Percentiles rank a stretch among this genome's conserved stretches.
Evolutionary conservation across 768 basidiomycete species (phyloP).

Genomic region (Suillus sp.): DNA sequence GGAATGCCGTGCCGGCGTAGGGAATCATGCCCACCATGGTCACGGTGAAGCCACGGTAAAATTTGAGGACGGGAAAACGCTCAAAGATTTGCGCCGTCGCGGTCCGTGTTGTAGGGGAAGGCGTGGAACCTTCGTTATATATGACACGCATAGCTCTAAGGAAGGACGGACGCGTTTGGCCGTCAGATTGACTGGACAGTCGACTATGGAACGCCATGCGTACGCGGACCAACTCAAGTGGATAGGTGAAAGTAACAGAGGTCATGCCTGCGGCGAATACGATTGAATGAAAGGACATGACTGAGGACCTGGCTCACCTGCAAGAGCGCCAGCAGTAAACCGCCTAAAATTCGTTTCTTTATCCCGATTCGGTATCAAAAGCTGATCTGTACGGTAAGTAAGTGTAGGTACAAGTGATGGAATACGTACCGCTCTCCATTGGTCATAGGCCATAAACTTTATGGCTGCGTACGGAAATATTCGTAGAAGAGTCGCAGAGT

Average conservation of each 20-base stretch:
- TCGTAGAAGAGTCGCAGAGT: conserved; percentile 90
- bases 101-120: conserved; percentile 21
- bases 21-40: conserved; percentile 92
- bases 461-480: conserved; percentile 97
- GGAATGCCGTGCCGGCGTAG: conserved; percentile 93
- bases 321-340: conserved; percentile 84
- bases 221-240: conserved; percentile 92
- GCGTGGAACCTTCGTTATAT: conserved; percentile 59
- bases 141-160: conserved; percentile 60
- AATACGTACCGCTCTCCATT: conserved; percentile 67
- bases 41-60: conserved; percentile 97
- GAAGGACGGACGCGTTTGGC: conserved; percentile 50
- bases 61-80: conserved; percentile 77
- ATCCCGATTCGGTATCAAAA: conserved; percentile 82
- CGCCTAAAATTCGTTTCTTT: conserved; percentile 77
- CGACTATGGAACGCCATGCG: conserved; percentile 77
- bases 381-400: conserved; percentile 40
- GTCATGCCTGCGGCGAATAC: conserved; percentile 59
- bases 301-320: conserved; percentile 55
- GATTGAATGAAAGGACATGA: not conserved
- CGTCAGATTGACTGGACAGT: conserved; percentile 24
- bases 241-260: conserved; percentile 92
- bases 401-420: not conserved
- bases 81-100: conserved; percentile 44
- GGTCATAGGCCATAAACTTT: conserved; percentile 96